Evolutionary conservation across 2,329 filamentous ascomycete species (phyloP).

Genomic region (Pseudogymnoascus sp.): DNA sequence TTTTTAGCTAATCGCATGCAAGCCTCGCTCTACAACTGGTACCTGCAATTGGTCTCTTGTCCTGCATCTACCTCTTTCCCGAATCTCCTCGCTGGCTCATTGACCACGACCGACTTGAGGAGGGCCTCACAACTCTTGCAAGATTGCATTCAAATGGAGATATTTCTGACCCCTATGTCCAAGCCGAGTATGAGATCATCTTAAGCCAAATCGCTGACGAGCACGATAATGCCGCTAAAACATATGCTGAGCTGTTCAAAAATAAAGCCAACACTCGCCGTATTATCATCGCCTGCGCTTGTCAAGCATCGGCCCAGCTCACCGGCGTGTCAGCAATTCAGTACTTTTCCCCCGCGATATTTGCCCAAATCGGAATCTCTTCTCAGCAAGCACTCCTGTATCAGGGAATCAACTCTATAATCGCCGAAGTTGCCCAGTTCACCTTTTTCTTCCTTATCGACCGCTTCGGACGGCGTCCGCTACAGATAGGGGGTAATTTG

Average conservation of each 20-base stretch:
- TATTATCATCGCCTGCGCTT: slow-evolving; percentile 59
- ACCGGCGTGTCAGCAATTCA: slow-evolving; percentile 69
- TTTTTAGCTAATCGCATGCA: slow-evolving; percentile 25
- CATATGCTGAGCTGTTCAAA: slow-evolving; percentile 61
- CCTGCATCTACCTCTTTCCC: slow-evolving; percentile 65
- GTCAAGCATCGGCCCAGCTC: slow-evolving; percentile 70
- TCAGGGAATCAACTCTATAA: slow-evolving; percentile 66
- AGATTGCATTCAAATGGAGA: slow-evolving; percentile 64
- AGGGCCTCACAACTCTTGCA: slow-evolving; percentile 61
- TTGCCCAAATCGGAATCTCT: slow-evolving; percentile 60
- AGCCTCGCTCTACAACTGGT: slow-evolving; percentile 61
- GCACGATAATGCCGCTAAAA: slow-evolving; percentile 62
- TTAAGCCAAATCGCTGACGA: slow-evolving; percentile 58
- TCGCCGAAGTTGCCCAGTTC: slow-evolving; percentile 62
- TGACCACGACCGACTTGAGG: slow-evolving; percentile 57
- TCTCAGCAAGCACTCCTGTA: slow-evolving; percentile 62
- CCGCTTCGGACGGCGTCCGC: slow-evolving; percentile 60
- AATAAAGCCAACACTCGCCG: slow-evolving; percentile 62
- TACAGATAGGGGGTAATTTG: slow-evolving; percentile 59
- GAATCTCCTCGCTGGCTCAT: slow-evolving; percentile 72
- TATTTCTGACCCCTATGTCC: slow-evolving; percentile 59
- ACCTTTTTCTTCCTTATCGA: slow-evolving; percentile 64
- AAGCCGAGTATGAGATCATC: slow-evolving; percentile 66
- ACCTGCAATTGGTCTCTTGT: slow-evolving; percentile 56
- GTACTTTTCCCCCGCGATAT: slow-evolving; percentile 65